Evolutionary conservation across 1,284 basidiomycete genomes (phyloP).

Genomic region (Athelia psychrophila): DNA sequence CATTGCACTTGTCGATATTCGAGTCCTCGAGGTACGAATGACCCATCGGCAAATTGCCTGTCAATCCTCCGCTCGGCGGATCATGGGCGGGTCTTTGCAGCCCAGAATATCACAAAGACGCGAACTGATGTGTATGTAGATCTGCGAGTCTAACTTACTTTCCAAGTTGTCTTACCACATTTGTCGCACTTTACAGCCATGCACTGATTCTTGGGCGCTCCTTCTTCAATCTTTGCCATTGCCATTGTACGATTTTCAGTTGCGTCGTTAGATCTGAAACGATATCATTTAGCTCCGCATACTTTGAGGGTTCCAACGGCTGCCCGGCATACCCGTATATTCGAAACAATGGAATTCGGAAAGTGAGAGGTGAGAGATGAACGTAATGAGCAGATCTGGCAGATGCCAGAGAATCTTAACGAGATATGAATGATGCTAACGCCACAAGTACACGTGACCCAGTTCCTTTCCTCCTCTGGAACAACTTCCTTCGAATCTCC

Average conservation of each 20-base stretch:
- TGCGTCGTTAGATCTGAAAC: neutral
- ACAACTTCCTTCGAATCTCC: no score
- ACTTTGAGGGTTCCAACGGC: no score
- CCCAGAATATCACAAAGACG: constrained; percentile 19
- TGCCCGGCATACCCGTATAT: no score
- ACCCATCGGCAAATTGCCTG: neutral
- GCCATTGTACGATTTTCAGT: neutral
- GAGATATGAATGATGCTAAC: no score
- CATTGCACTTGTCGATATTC: neutral
- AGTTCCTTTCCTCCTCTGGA: no score
- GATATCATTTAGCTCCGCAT: neutral
- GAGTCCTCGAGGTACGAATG: constrained; percentile 1
- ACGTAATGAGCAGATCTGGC: no score
- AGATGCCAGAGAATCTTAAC: no score
- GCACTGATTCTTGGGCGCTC: constrained; percentile 51
- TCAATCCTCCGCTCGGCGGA: no score
- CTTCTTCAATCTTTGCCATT: constrained; percentile 8
- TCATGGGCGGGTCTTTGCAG: constrained; percentile 8
- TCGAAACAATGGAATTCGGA: no score
- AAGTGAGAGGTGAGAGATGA: no score
- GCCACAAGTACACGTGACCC: no score
- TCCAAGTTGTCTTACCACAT: constrained; percentile 76
- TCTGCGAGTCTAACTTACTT: no score
- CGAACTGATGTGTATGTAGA: constrained; percentile 13
- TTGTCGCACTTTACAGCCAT: constrained; percentile 53